A percentile compares a stretch with the other conserved stretches of the same genome.
phyloP scores from a whole-genome alignment of 2,329 filamentous ascomycete genomes.

The Aschersonia sp. region DNA sequence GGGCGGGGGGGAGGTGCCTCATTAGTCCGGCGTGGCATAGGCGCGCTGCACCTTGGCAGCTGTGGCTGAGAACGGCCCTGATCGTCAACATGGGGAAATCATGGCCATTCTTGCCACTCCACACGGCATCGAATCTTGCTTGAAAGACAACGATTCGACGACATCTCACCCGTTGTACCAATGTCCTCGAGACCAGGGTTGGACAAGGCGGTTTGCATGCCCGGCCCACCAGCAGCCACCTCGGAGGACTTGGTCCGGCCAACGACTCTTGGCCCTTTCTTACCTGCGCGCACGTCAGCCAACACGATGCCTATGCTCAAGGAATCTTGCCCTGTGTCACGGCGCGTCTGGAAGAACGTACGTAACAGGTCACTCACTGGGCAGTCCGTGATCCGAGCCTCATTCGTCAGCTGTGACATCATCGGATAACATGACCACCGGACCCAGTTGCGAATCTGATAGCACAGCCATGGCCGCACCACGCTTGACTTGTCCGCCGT shows the following conservation, averaged over 20 bases:
- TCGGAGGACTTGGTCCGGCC: constrained; percentile 1
- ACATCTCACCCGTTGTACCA: not conserved
- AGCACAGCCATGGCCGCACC: not conserved
- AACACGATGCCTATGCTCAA: not conserved
- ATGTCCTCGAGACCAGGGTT: not conserved
- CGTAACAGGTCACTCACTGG: not conserved
- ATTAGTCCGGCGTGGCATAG: not conserved
- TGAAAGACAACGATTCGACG: not conserved
- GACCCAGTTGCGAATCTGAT: not conserved
- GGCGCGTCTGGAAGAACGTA: not conserved
- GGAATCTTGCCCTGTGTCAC: not conserved
- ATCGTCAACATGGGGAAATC: not conserved
- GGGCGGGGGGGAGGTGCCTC: not conserved
- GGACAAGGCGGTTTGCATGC: not conserved
- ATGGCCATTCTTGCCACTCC: not conserved
- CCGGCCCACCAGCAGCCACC: not conserved
- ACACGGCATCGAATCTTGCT: not conserved
- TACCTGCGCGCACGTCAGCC: not conserved
- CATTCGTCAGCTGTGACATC: not conserved
- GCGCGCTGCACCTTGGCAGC: not conserved
- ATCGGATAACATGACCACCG: not conserved
- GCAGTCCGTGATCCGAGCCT: too few relatives aligned
- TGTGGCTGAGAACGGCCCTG: not conserved
- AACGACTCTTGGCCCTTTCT: not conserved
- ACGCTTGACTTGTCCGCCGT: not conserved